Conservation (phyloP, 1,284 basidiomycete species). For the Lentinus polychrous region DNA sequence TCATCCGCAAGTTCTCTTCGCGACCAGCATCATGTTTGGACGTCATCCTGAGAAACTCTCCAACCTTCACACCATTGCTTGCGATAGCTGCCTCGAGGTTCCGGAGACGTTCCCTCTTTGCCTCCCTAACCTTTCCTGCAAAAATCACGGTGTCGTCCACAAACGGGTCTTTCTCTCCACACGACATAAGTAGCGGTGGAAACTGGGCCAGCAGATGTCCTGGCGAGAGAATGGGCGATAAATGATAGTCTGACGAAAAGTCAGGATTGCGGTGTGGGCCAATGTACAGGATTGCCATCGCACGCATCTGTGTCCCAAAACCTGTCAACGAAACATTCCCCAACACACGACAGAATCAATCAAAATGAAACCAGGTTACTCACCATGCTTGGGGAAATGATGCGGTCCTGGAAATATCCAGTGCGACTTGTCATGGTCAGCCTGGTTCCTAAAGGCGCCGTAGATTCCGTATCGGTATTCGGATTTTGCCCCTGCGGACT, state of each 20-base stretch:
- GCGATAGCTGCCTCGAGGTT: constrained; percentile 46
- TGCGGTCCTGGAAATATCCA: constrained; percentile 90
- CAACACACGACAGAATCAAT: not conserved
- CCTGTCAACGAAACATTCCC: not conserved
- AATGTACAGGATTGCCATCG: constrained; percentile 97
- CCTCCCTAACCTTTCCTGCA: constrained; percentile 87
- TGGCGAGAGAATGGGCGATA: constrained; percentile 91
- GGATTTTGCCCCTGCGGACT: constrained; percentile 8
- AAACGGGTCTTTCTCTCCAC: constrained; percentile 94
- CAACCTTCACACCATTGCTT: constrained; percentile 43
- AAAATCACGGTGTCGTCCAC: constrained; percentile 96
- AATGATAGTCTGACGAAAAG: constrained; percentile 90
- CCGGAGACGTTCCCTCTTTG: constrained; percentile 74
- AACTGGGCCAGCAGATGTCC: constrained; percentile 81
- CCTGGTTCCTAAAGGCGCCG: constrained; percentile 32
- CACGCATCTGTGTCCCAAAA: constrained; percentile 77
- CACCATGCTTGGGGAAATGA: constrained; percentile 90
- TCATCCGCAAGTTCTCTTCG: constrained; percentile 31
- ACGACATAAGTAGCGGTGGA: constrained; percentile 88
- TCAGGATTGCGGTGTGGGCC: constrained; percentile 91
- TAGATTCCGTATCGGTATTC: constrained; percentile 14
- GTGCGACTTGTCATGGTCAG: constrained; percentile 95
- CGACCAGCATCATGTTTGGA: constrained; percentile 21
- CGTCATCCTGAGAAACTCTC: constrained; percentile 45
- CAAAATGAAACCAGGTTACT: constrained; percentile 23